Evolutionary conservation across 2,329 filamentous ascomycete species (phyloP), one percentile per base, ranked within the genome.

Genomic region (Emydomyces testavorans): DNA sequence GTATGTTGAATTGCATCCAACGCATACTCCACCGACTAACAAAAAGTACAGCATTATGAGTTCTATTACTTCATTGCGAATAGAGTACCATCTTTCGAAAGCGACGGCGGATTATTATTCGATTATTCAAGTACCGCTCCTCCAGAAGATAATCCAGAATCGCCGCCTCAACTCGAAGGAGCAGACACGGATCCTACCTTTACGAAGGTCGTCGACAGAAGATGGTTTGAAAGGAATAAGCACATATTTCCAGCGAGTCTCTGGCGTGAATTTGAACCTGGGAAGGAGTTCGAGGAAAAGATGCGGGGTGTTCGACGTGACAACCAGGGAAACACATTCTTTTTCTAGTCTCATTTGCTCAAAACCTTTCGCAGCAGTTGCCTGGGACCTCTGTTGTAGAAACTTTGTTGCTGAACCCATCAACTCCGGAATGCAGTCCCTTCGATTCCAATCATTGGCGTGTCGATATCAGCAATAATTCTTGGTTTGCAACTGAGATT

Each of bases 191-290:
- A 96, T 57, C 80, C 89, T 0, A 76, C 76, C 2, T 68, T 84
- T 53, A 96, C 90, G 2, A 96, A 95, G 63, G 89, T 98, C 2
- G 90, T 98, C 3, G 90, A 98, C 69, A 77, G 92, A 51, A 74
- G 92, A 51, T 98, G 92, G 92, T 98, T 95, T 64, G 88, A 95
- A 71, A 79, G 82, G 60, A 95, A 96, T 64, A 98, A 96, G 68
- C 92, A 98, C 65, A 96, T 98, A 50, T 98, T 90, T 63, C 92
- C 92, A 0, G 90, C 90, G 16, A 96, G 86, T 62, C 77, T 90
- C 39, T 98, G 92, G 92, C 86, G 89, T 58, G 85, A 94, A 53
- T 98, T 94, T 63, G 89, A 94, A 56, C 83, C 88, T 0, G 85
- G 86, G 52, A 85, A 84, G 65, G 85, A 95, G 58, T 94, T 71